phyloP scores from a whole-genome alignment of 768 basidiomycete genomes.

The Auricularia sp. region DNA sequence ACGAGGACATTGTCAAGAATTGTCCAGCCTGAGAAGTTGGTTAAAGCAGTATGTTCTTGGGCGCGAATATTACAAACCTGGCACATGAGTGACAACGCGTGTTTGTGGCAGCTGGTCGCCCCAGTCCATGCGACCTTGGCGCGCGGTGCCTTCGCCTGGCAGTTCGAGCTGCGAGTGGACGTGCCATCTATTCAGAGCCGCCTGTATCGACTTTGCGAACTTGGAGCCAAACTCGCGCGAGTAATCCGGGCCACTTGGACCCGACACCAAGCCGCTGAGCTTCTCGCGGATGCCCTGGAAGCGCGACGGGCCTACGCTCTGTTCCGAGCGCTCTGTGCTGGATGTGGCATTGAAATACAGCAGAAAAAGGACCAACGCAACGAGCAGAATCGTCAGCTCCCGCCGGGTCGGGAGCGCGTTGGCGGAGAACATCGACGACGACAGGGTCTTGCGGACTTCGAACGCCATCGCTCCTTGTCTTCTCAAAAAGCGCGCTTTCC shows the following conservation, averaged over 20 bases:
- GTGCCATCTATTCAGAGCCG: conserved; percentile 14
- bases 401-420: conserved; percentile 45
- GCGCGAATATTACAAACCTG: conserved; percentile 36
- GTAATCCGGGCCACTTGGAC: conserved; percentile 34
- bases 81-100: conserved; percentile 48
- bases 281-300: conserved; percentile 30
- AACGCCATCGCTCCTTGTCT: background rate
- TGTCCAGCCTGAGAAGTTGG: conserved; percentile 52
- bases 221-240: conserved; percentile 16
- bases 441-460: background rate
- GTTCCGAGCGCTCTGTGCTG: conserved; percentile 27
- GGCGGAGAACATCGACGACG: background rate
- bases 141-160: conserved; percentile 23
- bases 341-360: conserved; percentile 67
- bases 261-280: conserved; percentile 18
- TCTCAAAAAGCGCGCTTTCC: no score
- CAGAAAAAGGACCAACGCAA: conserved; percentile 54
- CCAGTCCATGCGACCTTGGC: conserved; percentile 51
- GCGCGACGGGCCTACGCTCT: conserved; percentile 42
- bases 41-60: no score
- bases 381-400: conserved; percentile 60
- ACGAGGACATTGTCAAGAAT: conserved; percentile 75
- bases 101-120: conserved; percentile 44
- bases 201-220: conserved; percentile 22
- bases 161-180: conserved; percentile 17